Conservation (phyloP, 257 asterid species). For the Ilex asprella region DNA sequence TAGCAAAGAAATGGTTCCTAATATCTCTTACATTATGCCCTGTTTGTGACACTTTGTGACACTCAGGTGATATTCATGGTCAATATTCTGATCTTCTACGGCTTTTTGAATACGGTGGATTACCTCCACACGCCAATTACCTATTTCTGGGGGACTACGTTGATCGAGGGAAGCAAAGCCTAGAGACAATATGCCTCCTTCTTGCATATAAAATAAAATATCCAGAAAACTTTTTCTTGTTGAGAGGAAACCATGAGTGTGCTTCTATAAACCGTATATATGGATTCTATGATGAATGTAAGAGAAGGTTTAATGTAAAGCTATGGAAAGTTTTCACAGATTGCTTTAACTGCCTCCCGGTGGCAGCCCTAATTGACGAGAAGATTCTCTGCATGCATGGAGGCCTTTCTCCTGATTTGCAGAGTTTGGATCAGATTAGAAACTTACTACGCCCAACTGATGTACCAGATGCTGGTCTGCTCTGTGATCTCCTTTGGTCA, state of each 20-base stretch:
- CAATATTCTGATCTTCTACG: constrained; percentile 30
- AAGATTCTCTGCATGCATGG: constrained; percentile 32
- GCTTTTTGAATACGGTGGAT: constrained; percentile 29
- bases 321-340: constrained; percentile 7
- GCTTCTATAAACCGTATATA: constrained; percentile 12
- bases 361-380: constrained; percentile 21
- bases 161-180: constrained; percentile 24
- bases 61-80: constrained; percentile 26
- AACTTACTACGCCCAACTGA: constrained; percentile 25
- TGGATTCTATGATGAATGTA: constrained; percentile 19
- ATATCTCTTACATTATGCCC: no score
- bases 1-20: no score
- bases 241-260: no score
- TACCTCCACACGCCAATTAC: constrained; percentile 27
- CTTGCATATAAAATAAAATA: no score
- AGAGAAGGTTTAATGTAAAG: constrained; percentile 17
- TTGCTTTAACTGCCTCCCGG: constrained; percentile 4
- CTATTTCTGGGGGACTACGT: constrained; percentile 30
- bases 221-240: no score
- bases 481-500: constrained; percentile 25
- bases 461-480: constrained; percentile 18
- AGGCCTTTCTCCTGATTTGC: constrained; percentile 28
- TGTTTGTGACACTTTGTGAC: no score
- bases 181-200: neutral
- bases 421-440: constrained; percentile 23